These are phyloP conservation scores for Hamamelis virginiana DNA, from an alignment of 164 flowering plant genomes.

Conservation along the genomic window DNA sequence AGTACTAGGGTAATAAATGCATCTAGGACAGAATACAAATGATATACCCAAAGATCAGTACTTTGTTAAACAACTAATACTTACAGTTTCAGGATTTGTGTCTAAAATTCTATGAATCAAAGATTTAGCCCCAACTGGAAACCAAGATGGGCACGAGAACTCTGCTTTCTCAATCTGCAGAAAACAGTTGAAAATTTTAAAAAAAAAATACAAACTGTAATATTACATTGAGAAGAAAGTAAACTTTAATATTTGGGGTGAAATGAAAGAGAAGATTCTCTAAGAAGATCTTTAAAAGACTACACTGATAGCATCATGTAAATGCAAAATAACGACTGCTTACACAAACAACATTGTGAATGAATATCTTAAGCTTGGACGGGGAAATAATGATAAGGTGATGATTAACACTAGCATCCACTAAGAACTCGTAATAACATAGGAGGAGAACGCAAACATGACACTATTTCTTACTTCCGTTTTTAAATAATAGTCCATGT, in stretches of 20 bases:
- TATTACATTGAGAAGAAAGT: background rate
- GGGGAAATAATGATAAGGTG: background rate
- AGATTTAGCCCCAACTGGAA: slow-evolving; percentile 90
- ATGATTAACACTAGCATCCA: background rate
- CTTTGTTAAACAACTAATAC: slow-evolving; percentile 18
- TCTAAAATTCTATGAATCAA: slow-evolving; percentile 80
- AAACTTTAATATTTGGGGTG: too few relatives aligned
- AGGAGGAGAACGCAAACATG: too few relatives aligned
- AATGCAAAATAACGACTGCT: too few relatives aligned
- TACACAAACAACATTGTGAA: too few relatives aligned
- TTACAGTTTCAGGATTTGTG: slow-evolving; percentile 89
- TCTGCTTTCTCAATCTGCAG: slow-evolving; percentile 81
- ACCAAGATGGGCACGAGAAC: slow-evolving; percentile 86
- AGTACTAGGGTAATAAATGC: background rate
- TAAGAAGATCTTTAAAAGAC: background rate
- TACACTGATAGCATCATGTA: too few relatives aligned
- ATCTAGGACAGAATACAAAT: background rate
- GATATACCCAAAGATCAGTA: background rate
- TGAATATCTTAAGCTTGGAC: background rate
- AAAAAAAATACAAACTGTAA: background rate
- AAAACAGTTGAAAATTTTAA: background rate
- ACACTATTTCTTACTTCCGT: too few relatives aligned
- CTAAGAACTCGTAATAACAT: background rate
- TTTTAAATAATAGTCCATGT: too few relatives aligned
- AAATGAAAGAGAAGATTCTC: background rate